Conservation (phyloP, 805 yeast genomes). For the Metschnikowia anglica region DNA sequence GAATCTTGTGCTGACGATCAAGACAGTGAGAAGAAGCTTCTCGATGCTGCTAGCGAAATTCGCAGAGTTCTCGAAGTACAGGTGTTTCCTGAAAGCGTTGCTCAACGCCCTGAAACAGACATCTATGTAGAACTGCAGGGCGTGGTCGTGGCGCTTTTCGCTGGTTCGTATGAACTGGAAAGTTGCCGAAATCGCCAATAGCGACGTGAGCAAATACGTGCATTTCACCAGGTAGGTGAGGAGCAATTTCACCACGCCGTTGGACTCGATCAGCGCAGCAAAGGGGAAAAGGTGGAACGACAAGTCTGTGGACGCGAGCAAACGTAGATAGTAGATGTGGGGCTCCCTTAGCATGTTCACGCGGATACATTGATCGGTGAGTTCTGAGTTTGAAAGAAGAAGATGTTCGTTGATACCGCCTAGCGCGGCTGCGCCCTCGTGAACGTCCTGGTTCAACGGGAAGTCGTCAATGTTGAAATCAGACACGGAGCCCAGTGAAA, state of each 20-base stretch:
- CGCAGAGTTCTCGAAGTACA: constrained; percentile 14
- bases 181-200: constrained; percentile 29
- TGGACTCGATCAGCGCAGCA: constrained; percentile 34
- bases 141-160: constrained; percentile 21
- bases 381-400: constrained; percentile 23
- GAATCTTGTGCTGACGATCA: constrained; percentile 26
- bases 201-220: constrained; percentile 24
- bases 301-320: constrained; percentile 30
- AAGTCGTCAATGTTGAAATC: constrained; percentile 28
- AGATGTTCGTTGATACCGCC: constrained; percentile 11
- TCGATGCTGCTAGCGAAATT: constrained; percentile 23
- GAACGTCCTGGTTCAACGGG: constrained; percentile 17
- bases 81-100: constrained; percentile 21
- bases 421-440: constrained; percentile 4
- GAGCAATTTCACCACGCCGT: constrained; percentile 32
- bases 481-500: not conserved
- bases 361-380: constrained; percentile 27
- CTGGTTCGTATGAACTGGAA: constrained; percentile 28
- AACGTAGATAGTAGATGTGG: constrained; percentile 33
- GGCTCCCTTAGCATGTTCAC: constrained; percentile 29
- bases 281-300: constrained; percentile 38
- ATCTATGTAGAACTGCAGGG: constrained; percentile 22
- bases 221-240: constrained; percentile 24
- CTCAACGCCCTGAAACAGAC: constrained; percentile 24
- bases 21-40: constrained; percentile 26